Evolutionary conservation across 441 rosid genomes (phyloP), one percentile per base, ranked within the genome.

Genomic region (Bruguiera hainesii): DNA sequence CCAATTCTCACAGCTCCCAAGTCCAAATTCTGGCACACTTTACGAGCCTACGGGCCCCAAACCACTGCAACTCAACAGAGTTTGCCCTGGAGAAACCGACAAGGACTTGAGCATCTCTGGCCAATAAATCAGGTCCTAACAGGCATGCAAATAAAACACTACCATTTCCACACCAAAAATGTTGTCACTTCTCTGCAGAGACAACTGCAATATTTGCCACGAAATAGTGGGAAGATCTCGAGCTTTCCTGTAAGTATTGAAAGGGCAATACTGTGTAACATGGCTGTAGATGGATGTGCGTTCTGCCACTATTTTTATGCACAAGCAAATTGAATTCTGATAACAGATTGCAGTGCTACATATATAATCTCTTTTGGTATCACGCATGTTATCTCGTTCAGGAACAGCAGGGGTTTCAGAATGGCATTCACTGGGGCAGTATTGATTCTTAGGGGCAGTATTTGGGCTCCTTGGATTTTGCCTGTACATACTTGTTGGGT

Each of bases 321-420:
- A 10, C 20, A 33, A 58, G 33, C 20, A 61, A 63, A 58, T 42
- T 71, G 29, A 75, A 51, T 63, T 63, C 55, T 37, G 51, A 10
- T 60, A 21, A 64, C 59, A 35, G 58, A 33, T 52, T 76, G 69
- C 62, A 26, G 39, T 31, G 28, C 56, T 63, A n/a, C 46, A 3
- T 10, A 7, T 7, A 7, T 7, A 33, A 33, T 33, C 37, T 33
- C 37, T 7, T 33, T 33, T 7, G 37, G 37, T 7, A 7, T 33
- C 37, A 7, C 37, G 9, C 2, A 33, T 7, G 37, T 33, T 33
- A 7, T 33, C 9, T 33, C 7, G 37, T 33, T 33, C 37, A 33
- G 37, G 37, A 33, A 7, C 37, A 7, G 37, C 37, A 33, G 37
- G 37, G 37, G 9, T 33, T 33, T 33, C 37, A 33, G 37, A 7